phyloP scores from a whole-genome alignment of 306 rosid species.

The Quercus cerris region DNA sequence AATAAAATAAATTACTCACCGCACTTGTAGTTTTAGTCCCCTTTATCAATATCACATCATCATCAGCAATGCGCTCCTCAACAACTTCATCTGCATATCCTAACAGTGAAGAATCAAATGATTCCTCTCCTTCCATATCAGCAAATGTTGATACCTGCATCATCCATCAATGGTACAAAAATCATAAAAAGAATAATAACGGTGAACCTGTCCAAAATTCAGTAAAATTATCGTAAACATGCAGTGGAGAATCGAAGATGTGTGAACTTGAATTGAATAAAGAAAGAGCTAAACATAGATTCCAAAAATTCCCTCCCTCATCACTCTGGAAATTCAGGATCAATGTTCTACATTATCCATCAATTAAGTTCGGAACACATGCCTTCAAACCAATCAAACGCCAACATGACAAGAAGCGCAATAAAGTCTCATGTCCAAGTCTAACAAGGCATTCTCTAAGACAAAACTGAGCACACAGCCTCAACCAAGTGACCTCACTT shows the following conservation, averaged over 20 bases:
- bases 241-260: not conserved
- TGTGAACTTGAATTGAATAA: not conserved
- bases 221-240: not conserved
- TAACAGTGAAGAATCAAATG: conserved; percentile 88
- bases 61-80: conserved; percentile 92
- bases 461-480: not conserved
- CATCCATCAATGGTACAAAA: conserved; percentile 12
- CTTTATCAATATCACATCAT: conserved; percentile 83
- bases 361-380: too few species aligned
- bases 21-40: conserved; percentile 88
- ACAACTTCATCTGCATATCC: conserved; percentile 97
- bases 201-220: not conserved
- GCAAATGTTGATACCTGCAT: conserved; percentile 92
- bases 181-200: conserved; percentile 1
- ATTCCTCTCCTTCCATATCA: conserved; percentile 99
- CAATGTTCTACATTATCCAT: too few species aligned
- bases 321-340: too few species aligned
- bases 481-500: not conserved
- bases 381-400: not conserved
- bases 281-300: not conserved
- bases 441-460: too few species aligned
- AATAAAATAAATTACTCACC: conserved; percentile 44
- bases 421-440: too few species aligned
- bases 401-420: too few species aligned
- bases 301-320: not conserved